Evolutionary conservation across 495 filamentous ascomycete species (phyloP).

Genomic region (Penicillium odoratum): DNA sequence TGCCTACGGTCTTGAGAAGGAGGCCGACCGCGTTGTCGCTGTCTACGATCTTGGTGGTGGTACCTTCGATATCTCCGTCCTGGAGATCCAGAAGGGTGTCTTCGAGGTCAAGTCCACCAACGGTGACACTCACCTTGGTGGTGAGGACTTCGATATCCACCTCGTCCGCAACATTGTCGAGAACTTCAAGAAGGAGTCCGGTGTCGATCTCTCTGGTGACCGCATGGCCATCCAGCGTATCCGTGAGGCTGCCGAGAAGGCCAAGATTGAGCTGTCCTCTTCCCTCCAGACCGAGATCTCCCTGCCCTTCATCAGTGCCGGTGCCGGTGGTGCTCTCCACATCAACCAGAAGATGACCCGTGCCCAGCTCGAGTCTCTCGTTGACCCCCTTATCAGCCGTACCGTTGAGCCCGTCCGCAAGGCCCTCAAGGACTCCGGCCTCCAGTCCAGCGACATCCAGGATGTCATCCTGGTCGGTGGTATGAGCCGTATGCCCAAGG

Average conservation of each 20-base stretch:
- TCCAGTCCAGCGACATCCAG: slow-evolving; percentile 94
- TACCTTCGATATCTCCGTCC: slow-evolving; percentile 97
- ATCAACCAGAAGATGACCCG: slow-evolving; percentile 95
- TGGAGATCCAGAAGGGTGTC: slow-evolving; percentile 96
- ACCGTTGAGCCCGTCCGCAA: slow-evolving; percentile 94
- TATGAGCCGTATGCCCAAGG: slow-evolving; percentile 99
- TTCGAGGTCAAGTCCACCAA: slow-evolving; percentile 99
- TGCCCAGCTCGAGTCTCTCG: slow-evolving; percentile 86
- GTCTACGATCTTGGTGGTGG: slow-evolving; percentile 98
- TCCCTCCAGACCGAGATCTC: slow-evolving; percentile 92
- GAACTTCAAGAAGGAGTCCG: slow-evolving; percentile 94
- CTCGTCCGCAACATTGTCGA: slow-evolving; percentile 93
- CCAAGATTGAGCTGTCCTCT: slow-evolving; percentile 98
- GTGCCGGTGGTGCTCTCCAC: slow-evolving; percentile 92
- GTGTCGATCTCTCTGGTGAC: slow-evolving; percentile 87
- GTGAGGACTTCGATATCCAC: slow-evolving; percentile 96
- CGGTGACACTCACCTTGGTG: slow-evolving; percentile 96
- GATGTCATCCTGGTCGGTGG: slow-evolving; percentile 98
- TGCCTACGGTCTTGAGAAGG: slow-evolving; percentile 94
- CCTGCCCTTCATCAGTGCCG: slow-evolving; percentile 97
- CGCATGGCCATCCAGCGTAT: slow-evolving; percentile 99
- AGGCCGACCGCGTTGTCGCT: slow-evolving; percentile 84
- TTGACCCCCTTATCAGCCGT: slow-evolving; percentile 84
- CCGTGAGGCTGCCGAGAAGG: slow-evolving; percentile 99
- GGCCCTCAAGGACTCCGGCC: slow-evolving; percentile 94